Evolutionary conservation across 495 filamentous ascomycete species (phyloP), one percentile per base, ranked within the genome.

Genomic region (Diplogelasinospora grovesii): DNA sequence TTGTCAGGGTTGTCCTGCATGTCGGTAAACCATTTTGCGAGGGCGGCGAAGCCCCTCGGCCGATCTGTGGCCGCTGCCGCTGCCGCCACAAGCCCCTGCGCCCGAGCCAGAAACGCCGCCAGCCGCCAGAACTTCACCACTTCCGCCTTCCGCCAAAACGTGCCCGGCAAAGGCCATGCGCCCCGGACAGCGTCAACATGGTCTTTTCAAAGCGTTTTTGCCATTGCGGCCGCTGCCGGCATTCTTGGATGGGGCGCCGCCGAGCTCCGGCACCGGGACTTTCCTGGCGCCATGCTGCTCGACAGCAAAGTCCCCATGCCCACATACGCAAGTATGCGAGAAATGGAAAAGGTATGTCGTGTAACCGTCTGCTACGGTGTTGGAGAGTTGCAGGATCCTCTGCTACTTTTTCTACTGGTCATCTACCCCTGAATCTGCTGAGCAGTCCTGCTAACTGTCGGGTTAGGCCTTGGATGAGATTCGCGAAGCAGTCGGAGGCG

Each of bases 401-500:
- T 31, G 22, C 19, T 25, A 18, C 14, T 16, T n/a, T 19, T 11
- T 31, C 11, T 13, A 8, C 26, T 13, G n/a, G 4, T 18, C 14
- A 19, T 32, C 13, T 7, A 3, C 22, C 9, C 23, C 18, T 21
- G 26, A 3, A 45, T 35, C 9, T 19, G 7, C 13, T 10, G 4
- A 14, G 3, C 19, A 21, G 9, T 8, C 13, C 13, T 8, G 26
- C 39, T 41, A 30, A 41, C 21, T 3, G 13, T 32, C 5, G 8
- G n/a, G 18, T 41, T 45, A 65, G 61, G 43, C 44, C n/a, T 24
- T 49, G 11, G 39, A 45, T 24, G 56, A 88, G 76, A 82, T 82
- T 10, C 65, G 84, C 38, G 54, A 63, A 36, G 81, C 83, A 54
- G 67, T 88, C 37, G 73, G 69, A 9, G 62, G 60, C 1, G 63